A percentile compares a stretch with the other conserved stretches of the same genome.
Conservation (phyloP, 345 rosid genomes). For the rapeseed (Brassica napus) region Da-Ae NC_063439.1:24182001-24182500, state of each 20-base stretch:
- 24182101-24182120: neutral
- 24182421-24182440: conserved; percentile 15
- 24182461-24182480: neutral
- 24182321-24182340: neutral
- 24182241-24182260: conserved; percentile 6
- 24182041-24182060: neutral
- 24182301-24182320: neutral
- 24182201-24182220: conserved; percentile 41
- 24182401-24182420: conserved; percentile 4
- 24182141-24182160: neutral
- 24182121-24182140: neutral
- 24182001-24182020: neutral
- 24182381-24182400: neutral
- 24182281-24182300: conserved; percentile 14
- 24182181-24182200: conserved; percentile 32
- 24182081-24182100: neutral
- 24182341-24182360: neutral
- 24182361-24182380: conserved; percentile 28
- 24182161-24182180: conserved; percentile 35
- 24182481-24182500: neutral
- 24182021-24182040: neutral
- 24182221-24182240: conserved; percentile 32
- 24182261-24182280: neutral
- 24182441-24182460: neutral
- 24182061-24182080: neutral